phyloP scores from a whole-genome alignment of 192 early-diverging fungal species.

The Diversispora eburnea region DNA sequence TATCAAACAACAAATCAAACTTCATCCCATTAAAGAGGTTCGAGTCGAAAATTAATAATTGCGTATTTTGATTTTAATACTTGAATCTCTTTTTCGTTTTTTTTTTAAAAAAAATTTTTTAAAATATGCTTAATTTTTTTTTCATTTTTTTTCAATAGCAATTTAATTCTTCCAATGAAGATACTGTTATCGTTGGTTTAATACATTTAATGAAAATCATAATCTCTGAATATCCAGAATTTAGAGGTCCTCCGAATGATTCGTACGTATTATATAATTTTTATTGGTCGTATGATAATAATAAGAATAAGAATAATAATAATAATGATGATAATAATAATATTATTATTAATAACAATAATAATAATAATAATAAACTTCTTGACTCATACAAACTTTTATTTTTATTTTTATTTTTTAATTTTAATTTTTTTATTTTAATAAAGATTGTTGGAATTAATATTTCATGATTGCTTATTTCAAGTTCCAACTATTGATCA shows the following conservation, averaged over 20 bases:
- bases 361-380: background rate
- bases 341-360: too few species aligned
- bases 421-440: background rate
- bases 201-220: constrained; percentile 38
- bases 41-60: too few species aligned
- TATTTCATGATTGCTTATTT: constrained; percentile 46
- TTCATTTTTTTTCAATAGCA: constrained; percentile 22
- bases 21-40: constrained; percentile 29
- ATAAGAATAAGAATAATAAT: constrained; percentile 23
- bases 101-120: background rate
- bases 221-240: constrained; percentile 28
- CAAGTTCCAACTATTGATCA: constrained; percentile 27
- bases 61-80: background rate
- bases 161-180: constrained; percentile 34
- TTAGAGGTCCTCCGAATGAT: constrained; percentile 29
- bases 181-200: constrained; percentile 43
- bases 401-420: background rate
- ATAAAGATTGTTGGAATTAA: constrained; percentile 21
- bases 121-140: background rate
- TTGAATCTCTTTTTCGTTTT: too few species aligned
- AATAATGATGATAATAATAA: background rate
- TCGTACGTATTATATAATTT: constrained; percentile 18
- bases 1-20: constrained; percentile 19
- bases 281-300: background rate
- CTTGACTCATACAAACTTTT: too few species aligned